These are phyloP conservation scores for Phytophthora tentaculata DNA, from an alignment of 352 stramenopile species.

Conservation along the genomic window DNA sequence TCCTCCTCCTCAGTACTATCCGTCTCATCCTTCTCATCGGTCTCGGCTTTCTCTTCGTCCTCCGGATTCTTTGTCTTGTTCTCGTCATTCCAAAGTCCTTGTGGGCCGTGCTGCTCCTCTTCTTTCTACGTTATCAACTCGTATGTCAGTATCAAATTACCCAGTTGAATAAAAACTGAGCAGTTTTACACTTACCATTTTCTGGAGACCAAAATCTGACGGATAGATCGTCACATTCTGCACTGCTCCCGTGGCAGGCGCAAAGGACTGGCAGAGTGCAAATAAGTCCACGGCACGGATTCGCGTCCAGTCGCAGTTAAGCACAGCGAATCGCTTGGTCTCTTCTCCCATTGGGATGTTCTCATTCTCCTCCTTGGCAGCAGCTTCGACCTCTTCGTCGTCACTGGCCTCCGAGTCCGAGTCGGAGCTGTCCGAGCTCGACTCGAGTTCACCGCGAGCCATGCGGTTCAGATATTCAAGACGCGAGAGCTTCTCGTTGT, in stretches of 20 bases:
- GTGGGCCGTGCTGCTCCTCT: constrained; percentile 76
- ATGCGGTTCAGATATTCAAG: constrained; percentile 89
- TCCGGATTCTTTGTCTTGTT: constrained; percentile 33
- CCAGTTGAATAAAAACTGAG: neutral
- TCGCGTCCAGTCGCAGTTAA: constrained; percentile 97
- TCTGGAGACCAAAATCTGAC: constrained; percentile 95
- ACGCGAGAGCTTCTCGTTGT: constrained; percentile 70
- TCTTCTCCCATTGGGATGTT: constrained; percentile 85
- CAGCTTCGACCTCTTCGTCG: constrained; percentile 48
- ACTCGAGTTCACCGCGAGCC: constrained; percentile 80
- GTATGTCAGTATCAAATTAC: constrained; percentile 8
- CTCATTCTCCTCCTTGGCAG: constrained; percentile 60
- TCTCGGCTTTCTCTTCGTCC: constrained; percentile 33
- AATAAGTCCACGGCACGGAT: constrained; percentile 96
- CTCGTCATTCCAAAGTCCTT: constrained; percentile 63
- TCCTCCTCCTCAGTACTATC: constrained; percentile 37
- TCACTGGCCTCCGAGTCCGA: constrained; percentile 62
- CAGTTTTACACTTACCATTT: constrained; percentile 75
- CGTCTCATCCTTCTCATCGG: constrained; percentile 22
- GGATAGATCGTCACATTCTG: constrained; percentile 95
- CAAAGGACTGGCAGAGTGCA: constrained; percentile 94
- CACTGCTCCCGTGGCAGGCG: constrained; percentile 87
- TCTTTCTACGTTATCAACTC: constrained; percentile 60
- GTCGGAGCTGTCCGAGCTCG: constrained; percentile 54
- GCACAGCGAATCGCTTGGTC: constrained; percentile 92